Evolutionary conservation across 1,284 basidiomycete genomes (phyloP), one percentile per base, ranked within the genome.

Genomic region (Ustilago tritici): DNA sequence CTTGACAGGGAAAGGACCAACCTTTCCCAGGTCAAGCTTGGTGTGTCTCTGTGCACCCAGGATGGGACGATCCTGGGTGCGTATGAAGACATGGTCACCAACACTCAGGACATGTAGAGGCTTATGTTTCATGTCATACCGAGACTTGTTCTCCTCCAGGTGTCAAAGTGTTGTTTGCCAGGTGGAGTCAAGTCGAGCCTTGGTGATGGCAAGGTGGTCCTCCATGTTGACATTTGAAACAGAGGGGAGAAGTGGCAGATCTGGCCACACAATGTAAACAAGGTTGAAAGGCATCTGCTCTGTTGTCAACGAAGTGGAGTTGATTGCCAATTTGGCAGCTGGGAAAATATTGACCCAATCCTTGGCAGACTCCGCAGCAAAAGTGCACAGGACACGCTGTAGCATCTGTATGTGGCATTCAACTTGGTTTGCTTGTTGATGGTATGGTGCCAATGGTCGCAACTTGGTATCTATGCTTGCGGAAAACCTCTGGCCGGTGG

Each of bases 341-440:
- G 23, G 23, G 23, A 23, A 2, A 23, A 23, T 2, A 2, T 23
- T 2, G 2, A 23, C 23, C 23, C 23, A 23, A 23, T 23, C 23
- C 2, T 23, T 23, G 2, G 23, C 12, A 19, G 11, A 10, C 32
- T 54, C 52, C 9, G 38, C 2, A 1, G 52, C 52, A 4, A 54
- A 36, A 10, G 52, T 4, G 0, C 34, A 31, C n/a, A 54, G 34
- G 32, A 54, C 52, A 2, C 9, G 12, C 4, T 57, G 17, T 9
- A 57, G 56, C 12, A 10, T 54, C 6, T 54, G 23, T 2, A 23
- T 58, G 17, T 47, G 56, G 8, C 5, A 12, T 32, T 58, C 56
- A 10, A 47, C 56, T 31, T 14, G 56, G 56, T 58, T 49, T 4
- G 31, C 56, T 9, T 56, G 54, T 15, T 56, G 54, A 17, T 56